A percentile compares a stretch with the other conserved stretches of the same genome.
phyloP scores from a whole-genome alignment of 805 yeast genomes.

The Yarrowia hollandica region DNA sequence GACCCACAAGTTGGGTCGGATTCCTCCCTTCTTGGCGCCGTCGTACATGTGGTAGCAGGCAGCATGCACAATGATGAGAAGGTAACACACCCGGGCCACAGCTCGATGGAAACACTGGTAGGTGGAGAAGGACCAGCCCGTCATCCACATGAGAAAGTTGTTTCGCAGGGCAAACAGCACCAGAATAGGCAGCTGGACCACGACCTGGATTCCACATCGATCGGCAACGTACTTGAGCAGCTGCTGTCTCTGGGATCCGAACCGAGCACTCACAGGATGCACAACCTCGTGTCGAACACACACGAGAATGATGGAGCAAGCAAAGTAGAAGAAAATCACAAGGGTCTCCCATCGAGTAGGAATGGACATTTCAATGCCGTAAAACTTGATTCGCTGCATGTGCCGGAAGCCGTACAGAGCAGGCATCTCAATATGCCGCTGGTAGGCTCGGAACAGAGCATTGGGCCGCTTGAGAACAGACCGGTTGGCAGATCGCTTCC shows the following conservation, averaged over 20 bases:
- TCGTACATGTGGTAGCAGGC: slow-evolving; percentile 51
- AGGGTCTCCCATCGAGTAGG: slow-evolving; percentile 58
- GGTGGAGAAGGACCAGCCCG: slow-evolving; percentile 58
- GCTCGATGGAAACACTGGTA: slow-evolving; percentile 62
- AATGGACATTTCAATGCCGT: slow-evolving; percentile 39
- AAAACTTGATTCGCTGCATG: slow-evolving; percentile 36
- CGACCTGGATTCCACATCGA: slow-evolving; percentile 53
- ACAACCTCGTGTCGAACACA: slow-evolving; percentile 39
- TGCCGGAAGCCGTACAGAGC: slow-evolving; percentile 42
- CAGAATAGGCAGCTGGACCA: slow-evolving; percentile 53
- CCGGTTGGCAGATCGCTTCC: slow-evolving; percentile 35
- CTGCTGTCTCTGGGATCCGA: slow-evolving; percentile 41
- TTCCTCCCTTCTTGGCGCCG: slow-evolving; percentile 30
- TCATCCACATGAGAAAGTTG: slow-evolving; percentile 58
- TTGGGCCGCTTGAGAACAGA: slow-evolving; percentile 35
- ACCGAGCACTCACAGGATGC: slow-evolving; percentile 45
- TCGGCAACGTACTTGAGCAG: slow-evolving; percentile 51
- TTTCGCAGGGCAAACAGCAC: slow-evolving; percentile 63
- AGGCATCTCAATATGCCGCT: slow-evolving; percentile 42
- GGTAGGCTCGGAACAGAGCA: slow-evolving; percentile 33
- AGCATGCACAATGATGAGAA: slow-evolving; percentile 51
- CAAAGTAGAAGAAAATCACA: slow-evolving; percentile 46
- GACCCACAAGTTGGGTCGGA: slow-evolving; percentile 3
- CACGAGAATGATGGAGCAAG: slow-evolving; percentile 41
- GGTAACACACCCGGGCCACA: slow-evolving; percentile 49